Base-by-base conservation (phyloP, 1,284 basidiomycete species). In the Psilocybe mexicana region DNA sequence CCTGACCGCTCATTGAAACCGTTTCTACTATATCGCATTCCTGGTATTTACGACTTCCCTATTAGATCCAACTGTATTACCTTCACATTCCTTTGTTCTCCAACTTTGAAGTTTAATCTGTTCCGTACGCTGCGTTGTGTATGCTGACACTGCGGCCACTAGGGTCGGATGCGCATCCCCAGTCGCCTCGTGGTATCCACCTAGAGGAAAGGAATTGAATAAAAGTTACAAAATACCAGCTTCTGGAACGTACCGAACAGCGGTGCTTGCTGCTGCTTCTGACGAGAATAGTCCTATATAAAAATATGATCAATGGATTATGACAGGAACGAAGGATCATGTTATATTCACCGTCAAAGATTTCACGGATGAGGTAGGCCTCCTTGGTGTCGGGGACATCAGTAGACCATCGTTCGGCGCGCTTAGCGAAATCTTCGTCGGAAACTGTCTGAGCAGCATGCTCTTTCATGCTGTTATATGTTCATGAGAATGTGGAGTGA, bases 331-430 rank as follows among this genome's bases (percentile, higher is more conserved):
- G 14, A 40, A 40, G 14, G 14, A 6, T 35, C 28, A 33, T 2
- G 18, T 49, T 6, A 18, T 6, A 24, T 77, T 70, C 72, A 85
- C 88, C 77, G 73, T 99, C 94, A 70, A 99, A 99, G 61, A 95
- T 83, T 62, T 99, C 92, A 59, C 96, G 87, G 72, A 99, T 94
- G 72, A 86, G 90, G 76, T 98, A 99, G 0, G 93, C 97, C 76
- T 99, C 97, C 76, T 99, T 99, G 28, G 97, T 99, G 67, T 96
- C 93, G 10, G 96, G 96, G 1, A 91, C 92, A 69, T 90, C 90
- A 57, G 82, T 74, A 5, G 91, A 77, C 87, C 91, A 99, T 59
- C 94, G 84, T 69, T 92, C 82, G 5, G 80, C 80, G 24, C 91
- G 82, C 67, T 88, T 84, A 25, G 84, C 84, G 67, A 98, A 92